Evolutionary conservation across 768 basidiomycete genomes (phyloP).

Genomic region (Arthromyces matolae): DNA sequence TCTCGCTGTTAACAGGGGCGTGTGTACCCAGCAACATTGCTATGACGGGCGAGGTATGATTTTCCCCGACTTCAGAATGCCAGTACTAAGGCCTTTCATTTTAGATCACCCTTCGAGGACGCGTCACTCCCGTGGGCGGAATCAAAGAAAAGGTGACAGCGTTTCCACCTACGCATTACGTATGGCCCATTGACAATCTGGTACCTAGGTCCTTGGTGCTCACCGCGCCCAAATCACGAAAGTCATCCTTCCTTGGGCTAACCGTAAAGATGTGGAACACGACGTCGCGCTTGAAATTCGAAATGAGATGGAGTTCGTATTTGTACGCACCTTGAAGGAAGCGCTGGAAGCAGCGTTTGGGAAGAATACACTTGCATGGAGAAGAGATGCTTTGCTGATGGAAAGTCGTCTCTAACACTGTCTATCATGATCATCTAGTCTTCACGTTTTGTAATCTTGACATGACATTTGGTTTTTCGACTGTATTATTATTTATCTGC

Average conservation of each 20-base stretch:
- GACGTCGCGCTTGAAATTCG: slow-evolving; percentile 75
- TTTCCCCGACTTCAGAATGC: background rate
- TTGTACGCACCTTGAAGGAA: slow-evolving; percentile 75
- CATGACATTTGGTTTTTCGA: too few species aligned
- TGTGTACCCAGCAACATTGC: slow-evolving; percentile 71
- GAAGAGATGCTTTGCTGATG: slow-evolving; percentile 37
- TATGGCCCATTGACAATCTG: background rate
- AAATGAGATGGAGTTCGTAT: slow-evolving; percentile 76
- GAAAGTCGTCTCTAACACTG: slow-evolving; percentile 32
- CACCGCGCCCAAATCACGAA: slow-evolving; percentile 83
- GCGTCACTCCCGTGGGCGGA: slow-evolving; percentile 81
- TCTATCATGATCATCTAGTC: background rate
- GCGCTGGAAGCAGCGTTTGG: slow-evolving; percentile 84
- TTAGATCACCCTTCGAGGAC: slow-evolving; percentile 78
- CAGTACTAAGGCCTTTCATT: background rate
- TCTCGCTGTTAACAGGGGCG: slow-evolving; percentile 77
- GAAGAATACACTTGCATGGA: slow-evolving; percentile 62
- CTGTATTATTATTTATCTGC: too few species aligned
- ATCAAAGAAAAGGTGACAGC: slow-evolving; percentile 74
- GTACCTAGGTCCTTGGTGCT: slow-evolving; percentile 65
- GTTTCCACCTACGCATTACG: background rate
- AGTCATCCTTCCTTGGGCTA: slow-evolving; percentile 80
- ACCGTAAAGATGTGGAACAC: slow-evolving; percentile 83
- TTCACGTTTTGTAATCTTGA: too few species aligned
- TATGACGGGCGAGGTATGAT: slow-evolving; percentile 82